A percentile compares a stretch with the other conserved stretches of the same genome.
phyloP scores from a whole-genome alignment of 805 yeast genomes.

The Tetrapisispora namnaoensis region DNA sequence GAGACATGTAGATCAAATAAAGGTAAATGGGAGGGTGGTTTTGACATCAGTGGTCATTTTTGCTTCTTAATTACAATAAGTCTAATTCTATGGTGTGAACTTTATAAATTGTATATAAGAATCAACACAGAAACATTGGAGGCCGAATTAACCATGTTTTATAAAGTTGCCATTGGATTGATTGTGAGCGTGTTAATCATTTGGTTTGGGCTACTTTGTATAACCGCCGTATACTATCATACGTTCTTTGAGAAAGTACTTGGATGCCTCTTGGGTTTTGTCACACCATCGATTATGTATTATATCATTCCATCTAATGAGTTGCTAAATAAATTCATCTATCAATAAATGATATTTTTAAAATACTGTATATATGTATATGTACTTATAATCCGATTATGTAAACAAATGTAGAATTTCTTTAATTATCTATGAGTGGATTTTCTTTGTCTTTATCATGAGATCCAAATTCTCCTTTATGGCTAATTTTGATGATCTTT shows the following conservation, averaged over 20 bases:
- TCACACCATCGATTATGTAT: constrained; percentile 41
- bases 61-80: constrained; percentile 37
- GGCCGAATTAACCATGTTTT: constrained; percentile 1
- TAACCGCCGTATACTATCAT: constrained; percentile 81
- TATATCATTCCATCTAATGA: constrained; percentile 14
- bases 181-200: constrained; percentile 12
- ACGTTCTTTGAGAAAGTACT: constrained; percentile 61
- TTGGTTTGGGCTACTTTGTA: constrained; percentile 53
- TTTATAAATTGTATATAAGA: constrained; percentile 10
- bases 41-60: constrained; percentile 47
- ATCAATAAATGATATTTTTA: background rate
- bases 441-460: background rate
- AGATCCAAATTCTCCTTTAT: background rate
- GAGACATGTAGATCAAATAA: constrained; percentile 23
- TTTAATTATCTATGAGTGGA: background rate
- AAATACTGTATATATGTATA: background rate
- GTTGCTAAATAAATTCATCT: background rate
- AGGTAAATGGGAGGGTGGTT: constrained; percentile 41
- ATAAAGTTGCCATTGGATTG: constrained; percentile 3
- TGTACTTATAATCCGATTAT: background rate
- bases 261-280: constrained; percentile 58
- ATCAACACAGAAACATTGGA: constrained; percentile 7
- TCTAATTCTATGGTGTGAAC: constrained; percentile 33
- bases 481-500: background rate
- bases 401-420: background rate